Conservation (phyloP, 2,329 filamentous ascomycete species). For the Penicillium sclerotiorum region DNA sequence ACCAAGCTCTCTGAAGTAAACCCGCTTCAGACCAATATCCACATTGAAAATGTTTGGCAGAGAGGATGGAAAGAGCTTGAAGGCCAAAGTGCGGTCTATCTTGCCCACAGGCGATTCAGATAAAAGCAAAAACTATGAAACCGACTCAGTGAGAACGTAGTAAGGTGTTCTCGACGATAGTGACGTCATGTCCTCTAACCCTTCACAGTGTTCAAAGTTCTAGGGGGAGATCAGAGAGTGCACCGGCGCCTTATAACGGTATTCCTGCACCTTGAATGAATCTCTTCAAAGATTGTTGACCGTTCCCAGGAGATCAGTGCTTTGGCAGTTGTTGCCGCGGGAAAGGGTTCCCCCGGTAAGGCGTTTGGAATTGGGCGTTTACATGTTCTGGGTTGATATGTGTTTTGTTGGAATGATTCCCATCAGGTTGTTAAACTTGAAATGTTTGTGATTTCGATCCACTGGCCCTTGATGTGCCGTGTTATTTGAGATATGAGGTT, state of each 20-base stretch:
- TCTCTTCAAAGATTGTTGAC: constrained; percentile 7
- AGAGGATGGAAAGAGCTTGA: constrained; percentile 5
- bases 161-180: constrained; percentile 8
- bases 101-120: not conserved
- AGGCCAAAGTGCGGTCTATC: constrained; percentile 7
- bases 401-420: not conserved
- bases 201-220: constrained; percentile 5
- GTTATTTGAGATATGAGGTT: too few relatives aligned
- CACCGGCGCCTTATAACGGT: constrained; percentile 8
- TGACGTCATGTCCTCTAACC: constrained; percentile 9
- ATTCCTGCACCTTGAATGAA: constrained; percentile 8
- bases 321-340: constrained; percentile 11
- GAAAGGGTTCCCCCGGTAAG: constrained; percentile 4
- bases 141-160: constrained; percentile 8
- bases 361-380: not conserved
- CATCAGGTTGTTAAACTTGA: not conserved
- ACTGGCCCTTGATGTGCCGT: too few relatives aligned
- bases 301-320: constrained; percentile 11
- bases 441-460: too few relatives aligned
- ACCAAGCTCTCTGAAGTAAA: not conserved
- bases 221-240: not conserved
- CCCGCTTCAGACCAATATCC: not conserved
- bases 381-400: not conserved
- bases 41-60: constrained; percentile 7
- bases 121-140: constrained; percentile 6